Conservation (phyloP, 169 alveolate species). For the Plasmodium falciparum region DNA sequence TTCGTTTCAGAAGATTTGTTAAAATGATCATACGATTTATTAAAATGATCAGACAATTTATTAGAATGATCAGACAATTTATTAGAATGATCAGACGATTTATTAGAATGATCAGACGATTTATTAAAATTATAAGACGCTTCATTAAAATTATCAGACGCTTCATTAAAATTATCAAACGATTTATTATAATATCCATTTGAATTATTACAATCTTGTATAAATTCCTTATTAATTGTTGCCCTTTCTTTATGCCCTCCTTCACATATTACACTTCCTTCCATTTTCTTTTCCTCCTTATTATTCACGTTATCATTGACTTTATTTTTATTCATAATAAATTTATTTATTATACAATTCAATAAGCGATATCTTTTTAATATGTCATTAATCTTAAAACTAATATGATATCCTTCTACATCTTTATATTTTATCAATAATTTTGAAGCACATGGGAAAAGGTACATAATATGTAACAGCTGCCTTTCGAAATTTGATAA, state of each 20-base stretch:
- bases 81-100: no score
- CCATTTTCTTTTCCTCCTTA: background rate
- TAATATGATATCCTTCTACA: conserved; percentile 47
- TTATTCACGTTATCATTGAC: background rate
- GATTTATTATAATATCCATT: no score
- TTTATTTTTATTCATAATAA: conserved; percentile 1
- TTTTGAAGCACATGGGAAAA: conserved; percentile 62
- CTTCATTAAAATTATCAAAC: no score
- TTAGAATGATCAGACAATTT: no score
- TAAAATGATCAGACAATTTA: background rate
- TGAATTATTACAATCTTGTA: no score
- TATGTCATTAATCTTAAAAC: conserved; percentile 44
- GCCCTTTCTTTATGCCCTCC: no score
- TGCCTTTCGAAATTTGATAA: conserved; percentile 51
- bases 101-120: no score
- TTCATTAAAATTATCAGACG: no score
- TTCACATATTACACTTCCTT: background rate
- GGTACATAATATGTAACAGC: conserved; percentile 47
- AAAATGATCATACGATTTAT: background rate
- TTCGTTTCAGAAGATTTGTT: background rate
- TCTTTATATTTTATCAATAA: conserved; percentile 58
- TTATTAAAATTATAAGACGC: no score
- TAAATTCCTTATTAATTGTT: no score
- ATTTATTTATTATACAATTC: background rate
- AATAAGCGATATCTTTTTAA: conserved; percentile 29